Evolutionary conservation across 2,329 filamentous ascomycete genomes (phyloP), one percentile per base, ranked within the genome.

Genomic region (Elsinoe necatrix): DNA sequence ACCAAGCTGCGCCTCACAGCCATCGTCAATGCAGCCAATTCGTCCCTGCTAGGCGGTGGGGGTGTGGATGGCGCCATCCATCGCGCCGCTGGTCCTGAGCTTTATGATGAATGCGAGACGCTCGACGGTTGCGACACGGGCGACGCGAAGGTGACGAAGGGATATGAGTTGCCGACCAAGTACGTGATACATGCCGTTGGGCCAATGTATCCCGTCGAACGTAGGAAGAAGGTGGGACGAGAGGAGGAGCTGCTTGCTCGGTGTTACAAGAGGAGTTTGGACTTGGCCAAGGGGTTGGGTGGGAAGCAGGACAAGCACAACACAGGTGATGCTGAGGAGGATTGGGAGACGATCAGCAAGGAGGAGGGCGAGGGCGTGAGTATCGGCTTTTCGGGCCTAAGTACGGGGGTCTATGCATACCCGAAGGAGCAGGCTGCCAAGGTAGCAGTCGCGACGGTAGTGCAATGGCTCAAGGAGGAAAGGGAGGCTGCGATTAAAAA

Each of bases 1-100:
- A 96, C 91, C 12, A 83, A 77, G 12, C 80, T 97, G 3, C 69
- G 78, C 29, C 79, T 90, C 45, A 88, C 90, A 66, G 86, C 86
- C 61, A 93, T 96, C 63, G 91, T 97, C 69, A 97, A 97, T 69
- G 92, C 93, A 0, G 92, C 93, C 43, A 97, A 97, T 70, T 73
- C 72, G 8, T 79, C 78, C 1, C 81, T 97, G 0, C 77, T 87
- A 0, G 90, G 91, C 56, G 93, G 93, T 55, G 89, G 90, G n/a
- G 93, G 93, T 34, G 90, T 97, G 14, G 76, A 78, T 57, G 76
- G 76, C 37, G 74, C 90, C 25, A 96, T 97, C 64, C 93, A 97
- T 69, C 72, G 79, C 27, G 89, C 86, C 39, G 92, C 93, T 0
- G 93, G 93, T 0, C 80, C 73, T 0, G 70, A 71, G 0, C 80